Percentiles rank a stretch among this genome's conserved stretches.
phyloP scores from a whole-genome alignment of 2,329 filamentous ascomycete genomes.

The Arthrocladium fulminans region DNA sequence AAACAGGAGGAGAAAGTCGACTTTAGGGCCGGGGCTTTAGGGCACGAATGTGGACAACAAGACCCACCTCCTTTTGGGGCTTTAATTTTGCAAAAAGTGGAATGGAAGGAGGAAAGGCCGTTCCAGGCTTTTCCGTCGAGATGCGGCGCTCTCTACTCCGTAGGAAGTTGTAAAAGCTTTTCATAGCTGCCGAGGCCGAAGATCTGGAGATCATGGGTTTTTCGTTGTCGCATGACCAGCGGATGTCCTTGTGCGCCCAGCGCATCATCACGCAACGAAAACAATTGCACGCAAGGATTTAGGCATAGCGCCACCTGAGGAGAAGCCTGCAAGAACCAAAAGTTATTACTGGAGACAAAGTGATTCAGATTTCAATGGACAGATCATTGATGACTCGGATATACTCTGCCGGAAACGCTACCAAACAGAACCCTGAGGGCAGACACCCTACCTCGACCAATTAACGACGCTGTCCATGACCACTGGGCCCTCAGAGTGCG shows the following conservation, averaged over 20 bases:
- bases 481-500: too few species aligned
- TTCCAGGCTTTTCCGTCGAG: neutral
- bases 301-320: constrained; percentile 3
- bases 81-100: too few species aligned
- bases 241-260: neutral
- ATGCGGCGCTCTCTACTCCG: too few species aligned
- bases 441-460: neutral
- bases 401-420: neutral
- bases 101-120: neutral
- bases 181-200: neutral
- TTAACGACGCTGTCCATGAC: too few species aligned
- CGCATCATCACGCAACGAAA: too few species aligned
- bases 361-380: too few species aligned
- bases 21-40: too few species aligned
- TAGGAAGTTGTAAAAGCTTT: neutral
- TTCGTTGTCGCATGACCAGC: constrained; percentile 6
- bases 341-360: too few species aligned
- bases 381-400: neutral
- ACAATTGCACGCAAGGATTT: neutral
- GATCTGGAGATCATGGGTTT: neutral
- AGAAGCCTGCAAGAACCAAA: constrained; percentile 1
- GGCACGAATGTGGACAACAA: too few species aligned
- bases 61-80: too few species aligned
- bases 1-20: neutral
- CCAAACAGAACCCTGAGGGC: neutral